Evolutionary conservation across 768 basidiomycete species (phyloP), one percentile per base, ranked within the genome.

Genomic region (Trametes villosa): DNA sequence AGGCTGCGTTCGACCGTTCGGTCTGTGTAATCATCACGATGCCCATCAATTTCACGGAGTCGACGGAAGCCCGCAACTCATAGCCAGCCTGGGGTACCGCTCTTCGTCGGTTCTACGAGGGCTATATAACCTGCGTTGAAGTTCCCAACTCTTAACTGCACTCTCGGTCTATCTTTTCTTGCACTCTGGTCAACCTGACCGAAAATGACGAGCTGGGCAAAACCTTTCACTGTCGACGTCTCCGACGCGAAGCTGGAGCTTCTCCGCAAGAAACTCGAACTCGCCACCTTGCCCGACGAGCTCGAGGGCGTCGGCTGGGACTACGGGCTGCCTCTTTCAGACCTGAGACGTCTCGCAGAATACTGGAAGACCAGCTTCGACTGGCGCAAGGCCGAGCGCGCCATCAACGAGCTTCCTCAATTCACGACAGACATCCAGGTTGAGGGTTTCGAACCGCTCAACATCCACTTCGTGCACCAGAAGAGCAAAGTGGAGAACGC

Each of bases 391-490:
- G 69, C 83, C 18, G 85, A 88, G 65, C 75, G 70, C 0, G 68
- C 66, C 9, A 70, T 88, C 60, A 87, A 88, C 63, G 76, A 78
- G 42, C 60, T 88, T 2, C 82, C 84, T 2, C 84, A 85, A 70
- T 87, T 83, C 67, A 85, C 79, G 2, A 68, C 76, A 20, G 79
- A 82, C 44, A 78, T 87, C 30, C 68, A 75, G 5, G 78, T 86
- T 3, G 79, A 79, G 9, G 77, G 74, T 4, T 80, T 79, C 53
- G 83, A 78, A 0, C 65, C 72, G 3, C 72, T 86, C 48, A 79
- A 82, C 59, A 78, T 86, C 5, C 85, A 88, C 64, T 87, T 83
- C 50, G 78, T 87, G 11, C 85, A 87, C 67, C 75, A 83, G 70
- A 78, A 74, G 68, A 86, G 85, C 65, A 57, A 58, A 13, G 57